Evolutionary conservation across 1,284 basidiomycete species (phyloP).

Genomic region (Rhodotorula sp.): DNA sequence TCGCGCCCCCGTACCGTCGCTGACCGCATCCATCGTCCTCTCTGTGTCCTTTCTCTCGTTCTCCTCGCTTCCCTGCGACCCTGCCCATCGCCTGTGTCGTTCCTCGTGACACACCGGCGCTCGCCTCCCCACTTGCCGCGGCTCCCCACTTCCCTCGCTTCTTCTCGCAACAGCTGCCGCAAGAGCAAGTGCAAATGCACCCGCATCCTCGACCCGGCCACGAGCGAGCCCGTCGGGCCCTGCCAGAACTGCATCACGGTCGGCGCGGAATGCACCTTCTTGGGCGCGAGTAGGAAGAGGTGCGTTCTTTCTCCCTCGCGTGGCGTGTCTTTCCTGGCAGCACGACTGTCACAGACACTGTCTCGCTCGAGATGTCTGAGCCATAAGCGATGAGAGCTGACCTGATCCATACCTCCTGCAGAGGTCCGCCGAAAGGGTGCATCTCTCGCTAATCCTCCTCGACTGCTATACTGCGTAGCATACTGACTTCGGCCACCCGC

Average conservation of each 20-base stretch:
- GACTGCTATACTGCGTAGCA: not conserved
- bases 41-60: too few species aligned
- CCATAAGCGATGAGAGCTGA: not conserved
- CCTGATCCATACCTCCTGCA: not conserved
- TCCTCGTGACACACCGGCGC: too few species aligned
- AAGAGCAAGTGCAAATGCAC: slow-evolving; percentile 80
- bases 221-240: slow-evolving; percentile 32
- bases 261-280: slow-evolving; percentile 68
- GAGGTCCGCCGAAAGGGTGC: slow-evolving; percentile 43
- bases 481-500: slow-evolving; percentile 59
- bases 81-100: too few species aligned
- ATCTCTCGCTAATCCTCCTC: not conserved
- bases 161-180: slow-evolving; percentile 67
- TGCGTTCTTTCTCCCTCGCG: slow-evolving; percentile 8
- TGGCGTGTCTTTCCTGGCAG: too few species aligned
- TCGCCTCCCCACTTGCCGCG: not conserved
- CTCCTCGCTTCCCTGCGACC: too few species aligned
- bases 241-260: slow-evolving; percentile 43
- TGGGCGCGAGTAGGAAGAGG: slow-evolving; percentile 74
- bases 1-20: not conserved
- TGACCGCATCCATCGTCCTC: too few species aligned
- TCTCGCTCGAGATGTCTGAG: too few species aligned
- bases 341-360: too few species aligned
- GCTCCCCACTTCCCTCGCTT: not conserved
- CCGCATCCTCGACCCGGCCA: slow-evolving; percentile 53